Base-by-base conservation (phyloP, 2,329 filamentous ascomycete genomes). In the Colletotrichum melonis region DNA sequence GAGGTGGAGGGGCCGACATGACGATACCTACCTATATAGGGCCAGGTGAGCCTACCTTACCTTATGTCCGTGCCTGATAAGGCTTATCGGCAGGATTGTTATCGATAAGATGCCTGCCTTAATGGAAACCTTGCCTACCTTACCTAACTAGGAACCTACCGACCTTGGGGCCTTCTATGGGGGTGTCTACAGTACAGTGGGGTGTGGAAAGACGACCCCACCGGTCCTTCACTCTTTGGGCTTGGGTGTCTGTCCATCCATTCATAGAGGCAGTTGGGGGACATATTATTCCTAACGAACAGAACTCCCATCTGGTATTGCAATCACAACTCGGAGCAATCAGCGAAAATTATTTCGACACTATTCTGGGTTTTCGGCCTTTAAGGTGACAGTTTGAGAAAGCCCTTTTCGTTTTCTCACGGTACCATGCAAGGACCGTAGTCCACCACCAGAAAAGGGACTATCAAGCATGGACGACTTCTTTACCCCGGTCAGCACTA, bases 401-500 rank as follows among this genome's bases (percentile, higher is more conserved):
- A 24, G 57, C 16, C 4, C 16, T 16, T n/a, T 12, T 32, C n/a
- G 19, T 28, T 63, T 38, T 22, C 28, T 12, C 28, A 11, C 22
- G 6, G 9, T 26, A 54, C 35, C 62, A 68, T 55, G 72, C 63
- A 49, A 38, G 26, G 7, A 30, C 35, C 8, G 16, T 9, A 28
- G 19, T 35, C 30, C n/a, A 9, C 9, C 54, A 24, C 38, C 24
- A 59, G 52, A 58, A 2, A 55, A 30, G 28, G 32, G 26, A 63
- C 16, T 63, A 42, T 32, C 32, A 57, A 77, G 63, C 32, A 92
- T 92, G 90, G 89, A 90, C 69, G 86, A 86, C 32, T 81, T 92
- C 30, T 81, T 91, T 71, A 89, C 84, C 11, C 88, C 86, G 1
- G 83, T 90, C 76, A 89, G 86, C 83, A 87, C 85, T 60, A 86